These are phyloP conservation scores for Lachancea lanzarotensis DNA, from an alignment of 805 yeast genomes.

Conservation along the genomic window DNA sequence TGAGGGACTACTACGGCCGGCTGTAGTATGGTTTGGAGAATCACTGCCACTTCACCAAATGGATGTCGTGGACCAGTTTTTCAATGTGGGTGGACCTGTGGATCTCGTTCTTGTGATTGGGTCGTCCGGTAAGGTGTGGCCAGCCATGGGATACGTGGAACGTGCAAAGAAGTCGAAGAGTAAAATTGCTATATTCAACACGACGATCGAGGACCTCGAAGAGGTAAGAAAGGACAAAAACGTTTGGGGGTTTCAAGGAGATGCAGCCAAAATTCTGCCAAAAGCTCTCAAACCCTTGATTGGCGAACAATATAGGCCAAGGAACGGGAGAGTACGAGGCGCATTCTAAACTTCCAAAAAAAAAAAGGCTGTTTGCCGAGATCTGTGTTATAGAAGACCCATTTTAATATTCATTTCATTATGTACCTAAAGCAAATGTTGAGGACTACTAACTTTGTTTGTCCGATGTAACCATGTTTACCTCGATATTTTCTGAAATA, in stretches of 20 bases:
- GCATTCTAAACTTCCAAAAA: neutral
- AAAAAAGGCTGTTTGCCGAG: neutral
- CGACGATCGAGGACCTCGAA: constrained; percentile 47
- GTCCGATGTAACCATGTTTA: neutral
- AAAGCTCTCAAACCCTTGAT: constrained; percentile 51
- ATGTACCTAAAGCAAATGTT: neutral
- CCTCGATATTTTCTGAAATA: neutral
- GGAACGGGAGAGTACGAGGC: neutral
- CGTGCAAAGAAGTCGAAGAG: constrained; percentile 69
- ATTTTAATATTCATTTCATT: neutral
- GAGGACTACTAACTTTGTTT: neutral
- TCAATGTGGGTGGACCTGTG: constrained; percentile 39
- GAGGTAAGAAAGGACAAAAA: constrained; percentile 37
- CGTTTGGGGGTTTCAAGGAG: constrained; percentile 73
- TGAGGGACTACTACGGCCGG: constrained; percentile 70
- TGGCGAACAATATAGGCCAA: constrained; percentile 28
- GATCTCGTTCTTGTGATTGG: constrained; percentile 81
- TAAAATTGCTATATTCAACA: constrained; percentile 76
- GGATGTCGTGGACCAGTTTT: constrained; percentile 64
- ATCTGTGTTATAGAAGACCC: too few species aligned
- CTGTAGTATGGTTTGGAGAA: constrained; percentile 96
- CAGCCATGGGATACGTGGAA: constrained; percentile 87
- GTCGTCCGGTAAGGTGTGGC: constrained; percentile 81
- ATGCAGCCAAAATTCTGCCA: constrained; percentile 69
- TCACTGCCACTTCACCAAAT: constrained; percentile 59